Percentiles rank a stretch among this genome's conserved stretches.
Conservation (phyloP, 2,329 filamentous ascomycete species). For the Sporothrix sp. region DNA sequence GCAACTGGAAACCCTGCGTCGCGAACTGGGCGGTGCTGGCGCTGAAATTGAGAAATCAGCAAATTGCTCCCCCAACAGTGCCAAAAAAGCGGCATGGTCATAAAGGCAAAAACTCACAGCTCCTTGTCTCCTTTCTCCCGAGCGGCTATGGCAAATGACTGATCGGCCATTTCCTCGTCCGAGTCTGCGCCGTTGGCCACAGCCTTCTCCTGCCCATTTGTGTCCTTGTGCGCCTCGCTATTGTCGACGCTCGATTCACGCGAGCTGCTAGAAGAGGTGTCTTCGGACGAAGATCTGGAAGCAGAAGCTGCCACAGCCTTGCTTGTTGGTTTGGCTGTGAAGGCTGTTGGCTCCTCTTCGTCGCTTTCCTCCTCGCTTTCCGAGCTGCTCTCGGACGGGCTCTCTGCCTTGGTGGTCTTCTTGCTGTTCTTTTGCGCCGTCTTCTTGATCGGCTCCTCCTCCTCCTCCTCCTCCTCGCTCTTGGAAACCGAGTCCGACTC, state of each 20-base stretch:
- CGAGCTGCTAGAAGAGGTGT: not conserved
- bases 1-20: slow-evolving; percentile 43
- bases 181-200: not conserved
- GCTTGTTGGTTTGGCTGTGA: not conserved
- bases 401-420: not conserved
- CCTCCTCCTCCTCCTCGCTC: not conserved
- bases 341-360: not conserved
- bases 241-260: not conserved
- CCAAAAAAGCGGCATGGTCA: slow-evolving; percentile 21
- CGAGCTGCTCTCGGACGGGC: not conserved
- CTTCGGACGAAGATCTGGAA: not conserved
- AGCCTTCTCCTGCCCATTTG: not conserved
- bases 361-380: not conserved
- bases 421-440: not conserved
- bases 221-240: not conserved
- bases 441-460: not conserved
- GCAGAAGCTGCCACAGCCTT: not conserved
- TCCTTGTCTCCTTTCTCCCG: slow-evolving; percentile 5
- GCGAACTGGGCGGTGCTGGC: slow-evolving; percentile 32
- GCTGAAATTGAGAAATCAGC: not conserved
- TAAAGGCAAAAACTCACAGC: not conserved
- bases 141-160: slow-evolving; percentile 26
- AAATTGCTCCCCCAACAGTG: no score
- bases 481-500: not conserved
- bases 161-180: slow-evolving; percentile 23